These are phyloP conservation scores for Penicillium crystallinum DNA, from an alignment of 495 filamentous ascomycete species.

Conservation along the genomic window DNA sequence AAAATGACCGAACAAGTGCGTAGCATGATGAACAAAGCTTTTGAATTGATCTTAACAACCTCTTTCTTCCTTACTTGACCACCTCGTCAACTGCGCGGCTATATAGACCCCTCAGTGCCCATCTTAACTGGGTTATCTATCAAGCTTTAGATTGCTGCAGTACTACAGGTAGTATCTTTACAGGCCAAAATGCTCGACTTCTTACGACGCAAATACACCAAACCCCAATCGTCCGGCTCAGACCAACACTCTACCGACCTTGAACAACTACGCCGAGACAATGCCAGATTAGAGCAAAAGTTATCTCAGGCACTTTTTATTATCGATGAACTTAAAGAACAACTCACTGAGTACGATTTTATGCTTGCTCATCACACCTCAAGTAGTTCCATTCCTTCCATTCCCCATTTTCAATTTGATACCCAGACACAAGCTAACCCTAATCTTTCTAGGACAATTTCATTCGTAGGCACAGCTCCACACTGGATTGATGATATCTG, in stretches of 20 bases:
- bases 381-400: background rate
- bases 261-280: conserved; percentile 1
- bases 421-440: background rate
- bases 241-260: background rate
- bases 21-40: too few species aligned
- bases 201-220: background rate
- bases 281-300: conserved; percentile 3
- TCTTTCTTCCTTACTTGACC: too few species aligned
- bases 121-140: background rate
- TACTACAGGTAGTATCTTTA: background rate
- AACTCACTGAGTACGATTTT: conserved; percentile 11
- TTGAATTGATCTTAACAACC: too few species aligned
- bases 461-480: background rate
- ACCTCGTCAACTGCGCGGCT: too few species aligned
- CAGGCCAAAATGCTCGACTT: background rate
- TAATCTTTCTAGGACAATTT: background rate
- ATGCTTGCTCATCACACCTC: background rate
- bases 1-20: too few species aligned
- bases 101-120: too few species aligned
- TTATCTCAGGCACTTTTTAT: conserved; percentile 4
- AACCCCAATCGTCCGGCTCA: background rate
- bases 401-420: background rate
- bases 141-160: background rate
- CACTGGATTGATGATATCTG: conserved; percentile 18
- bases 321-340: conserved; percentile 2